Evolutionary conservation across 495 filamentous ascomycete species (phyloP), one percentile per base, ranked within the genome.

Genomic region (Neurospora terricola): DNA sequence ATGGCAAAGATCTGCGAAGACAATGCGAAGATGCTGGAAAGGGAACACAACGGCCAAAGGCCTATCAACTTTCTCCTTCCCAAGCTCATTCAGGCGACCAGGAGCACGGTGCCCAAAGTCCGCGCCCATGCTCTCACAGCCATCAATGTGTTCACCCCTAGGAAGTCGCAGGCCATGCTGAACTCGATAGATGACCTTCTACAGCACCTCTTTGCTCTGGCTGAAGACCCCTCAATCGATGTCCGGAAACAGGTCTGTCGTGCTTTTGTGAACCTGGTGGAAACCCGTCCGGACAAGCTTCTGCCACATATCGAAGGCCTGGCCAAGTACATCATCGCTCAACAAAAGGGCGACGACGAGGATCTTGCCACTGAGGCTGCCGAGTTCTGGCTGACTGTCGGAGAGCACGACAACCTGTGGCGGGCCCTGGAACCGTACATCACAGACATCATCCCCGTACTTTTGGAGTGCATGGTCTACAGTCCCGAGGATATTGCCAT

Each of bases 1-100:
- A 85, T 99, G 79, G 84, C 90, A 75, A 98, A 98, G 84, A 93
- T 98, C 75, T 99, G 96, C 82, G 94, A 98, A 81, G 96, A 99
- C 82, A 97, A 95, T 82, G 92, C 90, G 79, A 92, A 92, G 77
- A 85, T 92, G 72, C 84, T 99, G 72, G 94, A 97, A 81, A 87
- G 90, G 75, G 93, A 97, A 54, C 92, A 96, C 77, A 86, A 92
- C 73, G 93, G 94, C 70, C 90, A 97, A 80, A 88, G 93, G 37
- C 96, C 96, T 5, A 87, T 98, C 42, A 90, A 92, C 77, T 90
- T 96, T 74, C 90, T 99, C 40, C 91, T 98, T 68, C 96, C 96
- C 30, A 95, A 96, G 80, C 87, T 98, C 76, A 87, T 99, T 72
- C 87, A 94, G 40, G 95, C 97, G 73, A 95, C 93, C 38, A 86